Conservation (phyloP, 805 yeast species). For the Wickerhamiella cacticola region DNA sequence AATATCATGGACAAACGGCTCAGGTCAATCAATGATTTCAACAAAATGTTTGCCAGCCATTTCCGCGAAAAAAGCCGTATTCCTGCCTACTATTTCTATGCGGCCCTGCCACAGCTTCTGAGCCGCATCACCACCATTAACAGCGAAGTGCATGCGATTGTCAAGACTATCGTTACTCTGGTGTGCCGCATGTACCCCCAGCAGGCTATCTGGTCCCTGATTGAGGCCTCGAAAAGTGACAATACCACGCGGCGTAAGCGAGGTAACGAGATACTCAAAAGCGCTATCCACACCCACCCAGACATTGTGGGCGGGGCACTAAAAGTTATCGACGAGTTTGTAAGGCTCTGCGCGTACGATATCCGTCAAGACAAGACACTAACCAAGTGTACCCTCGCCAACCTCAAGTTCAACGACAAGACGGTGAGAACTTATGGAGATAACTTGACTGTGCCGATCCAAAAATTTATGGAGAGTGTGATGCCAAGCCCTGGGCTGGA, state of each 20-base stretch:
- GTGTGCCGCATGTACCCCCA: conserved; percentile 60
- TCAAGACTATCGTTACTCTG: conserved; percentile 45
- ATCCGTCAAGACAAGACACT: conserved; percentile 1
- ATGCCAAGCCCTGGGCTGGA: conserved; percentile 14
- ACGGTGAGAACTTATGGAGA: not conserved
- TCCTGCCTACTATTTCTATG: conserved; percentile 58
- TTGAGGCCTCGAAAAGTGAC: conserved; percentile 55
- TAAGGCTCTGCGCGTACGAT: conserved; percentile 1
- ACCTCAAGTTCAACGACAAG: not conserved
- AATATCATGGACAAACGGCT: not conserved
- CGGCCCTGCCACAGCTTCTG: conserved; percentile 73
- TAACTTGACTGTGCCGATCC: conserved; percentile 23
- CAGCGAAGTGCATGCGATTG: conserved; percentile 40
- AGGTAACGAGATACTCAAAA: conserved; percentile 35
- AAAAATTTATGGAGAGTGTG: conserved; percentile 19
- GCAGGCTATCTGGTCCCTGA: conserved; percentile 74
- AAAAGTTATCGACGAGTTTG: not conserved
- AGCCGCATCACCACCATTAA: conserved; percentile 65
- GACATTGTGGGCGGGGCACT: not conserved
- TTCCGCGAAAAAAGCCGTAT: conserved; percentile 31
- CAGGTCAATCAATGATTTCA: not conserved
- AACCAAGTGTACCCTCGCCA: not conserved
- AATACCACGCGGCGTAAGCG: conserved; percentile 35
- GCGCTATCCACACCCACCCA: conserved; percentile 13
- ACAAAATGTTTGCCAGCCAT: not conserved